A percentile compares a stretch with the other conserved stretches of the same genome.
Conservation (phyloP, 2,329 filamentous ascomycete species). For the Zopfia rhizophila region DNA sequence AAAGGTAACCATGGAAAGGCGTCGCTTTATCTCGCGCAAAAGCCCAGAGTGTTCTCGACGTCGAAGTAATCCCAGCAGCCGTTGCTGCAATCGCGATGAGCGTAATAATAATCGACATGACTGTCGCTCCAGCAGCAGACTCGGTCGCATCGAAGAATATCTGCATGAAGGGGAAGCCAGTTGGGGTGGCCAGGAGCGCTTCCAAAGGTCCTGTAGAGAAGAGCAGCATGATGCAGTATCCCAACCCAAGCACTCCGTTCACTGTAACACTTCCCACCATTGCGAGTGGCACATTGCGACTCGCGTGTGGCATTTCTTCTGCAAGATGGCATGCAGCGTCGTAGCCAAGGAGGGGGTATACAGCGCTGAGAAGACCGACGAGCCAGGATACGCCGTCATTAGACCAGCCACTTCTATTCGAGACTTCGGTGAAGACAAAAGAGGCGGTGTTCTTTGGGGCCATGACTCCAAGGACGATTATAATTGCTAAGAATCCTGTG, state of each 20-base stretch:
- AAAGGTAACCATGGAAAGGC: conserved; percentile 52
- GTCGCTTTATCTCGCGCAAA: conserved; percentile 53
- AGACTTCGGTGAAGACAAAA: conserved; percentile 32
- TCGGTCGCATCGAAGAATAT: conserved; percentile 51
- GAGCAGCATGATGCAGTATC: conserved; percentile 56
- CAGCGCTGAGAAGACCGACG: conserved; percentile 34
- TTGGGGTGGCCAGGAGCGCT: conserved; percentile 51
- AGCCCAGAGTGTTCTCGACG: conserved; percentile 53
- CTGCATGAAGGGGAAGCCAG: conserved; percentile 62
- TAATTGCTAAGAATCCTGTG: conserved; percentile 25
- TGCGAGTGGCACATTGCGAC: conserved; percentile 42
- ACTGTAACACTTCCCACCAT: conserved; percentile 48
- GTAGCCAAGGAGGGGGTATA: conserved; percentile 42
- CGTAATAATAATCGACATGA: conserved; percentile 46
- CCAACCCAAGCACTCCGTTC: conserved; percentile 60
- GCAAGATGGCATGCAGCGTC: conserved; percentile 57
- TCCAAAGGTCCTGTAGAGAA: conserved; percentile 57
- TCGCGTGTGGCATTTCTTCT: conserved; percentile 42
- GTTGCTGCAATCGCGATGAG: conserved; percentile 30
- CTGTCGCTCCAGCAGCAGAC: conserved; percentile 50
- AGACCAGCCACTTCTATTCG: conserved; percentile 33
- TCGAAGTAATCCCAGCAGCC: conserved; percentile 46
- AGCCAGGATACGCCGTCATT: conserved; percentile 35
- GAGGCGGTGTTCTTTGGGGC: conserved; percentile 27
- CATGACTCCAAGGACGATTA: conserved; percentile 34